Conservation (phyloP, 345 rosid genomes). For the Acer campestre region DNA sequence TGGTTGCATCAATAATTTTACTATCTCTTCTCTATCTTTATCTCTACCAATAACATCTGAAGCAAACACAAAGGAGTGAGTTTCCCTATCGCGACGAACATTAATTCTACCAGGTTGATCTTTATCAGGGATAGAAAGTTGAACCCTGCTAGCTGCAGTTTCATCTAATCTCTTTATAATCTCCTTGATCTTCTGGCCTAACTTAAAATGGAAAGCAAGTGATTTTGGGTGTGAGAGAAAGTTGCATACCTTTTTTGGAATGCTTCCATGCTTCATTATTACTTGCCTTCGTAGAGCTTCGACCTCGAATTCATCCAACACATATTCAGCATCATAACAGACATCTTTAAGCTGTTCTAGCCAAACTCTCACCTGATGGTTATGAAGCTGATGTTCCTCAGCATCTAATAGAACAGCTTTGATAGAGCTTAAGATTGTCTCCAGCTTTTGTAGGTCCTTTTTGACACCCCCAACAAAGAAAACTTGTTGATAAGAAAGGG, state of each 20-base stretch:
- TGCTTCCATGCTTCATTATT: neutral
- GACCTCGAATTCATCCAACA: conserved; percentile 9
- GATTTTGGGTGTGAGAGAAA: neutral
- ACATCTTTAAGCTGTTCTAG: conserved; percentile 18
- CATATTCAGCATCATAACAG: conserved; percentile 16
- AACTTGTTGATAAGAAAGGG: neutral
- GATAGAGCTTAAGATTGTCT: neutral
- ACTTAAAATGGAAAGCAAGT: conserved; percentile 2
- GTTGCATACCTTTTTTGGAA: conserved; percentile 1
- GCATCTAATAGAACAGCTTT: conserved; percentile 15
- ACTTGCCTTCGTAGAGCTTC: neutral
- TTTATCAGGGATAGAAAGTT: neutral
- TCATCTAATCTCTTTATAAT: conserved; percentile 11
- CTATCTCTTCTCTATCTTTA: conserved; percentile 17
- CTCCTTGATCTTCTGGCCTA: conserved; percentile 4
- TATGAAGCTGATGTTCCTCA: neutral
- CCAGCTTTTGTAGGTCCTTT: neutral
- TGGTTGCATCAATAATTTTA: conserved; percentile 2
- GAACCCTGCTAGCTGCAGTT: neutral
- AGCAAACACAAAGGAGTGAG: conserved; percentile 19
- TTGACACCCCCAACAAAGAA: neutral
- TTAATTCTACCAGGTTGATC: neutral
- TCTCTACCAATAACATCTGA: conserved; percentile 26
- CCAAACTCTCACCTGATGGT: conserved; percentile 5
- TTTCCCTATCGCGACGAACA: neutral